Conservation (phyloP, 2,329 filamentous ascomycete genomes). For the Aaosphaeria pasadenensis region DNA sequence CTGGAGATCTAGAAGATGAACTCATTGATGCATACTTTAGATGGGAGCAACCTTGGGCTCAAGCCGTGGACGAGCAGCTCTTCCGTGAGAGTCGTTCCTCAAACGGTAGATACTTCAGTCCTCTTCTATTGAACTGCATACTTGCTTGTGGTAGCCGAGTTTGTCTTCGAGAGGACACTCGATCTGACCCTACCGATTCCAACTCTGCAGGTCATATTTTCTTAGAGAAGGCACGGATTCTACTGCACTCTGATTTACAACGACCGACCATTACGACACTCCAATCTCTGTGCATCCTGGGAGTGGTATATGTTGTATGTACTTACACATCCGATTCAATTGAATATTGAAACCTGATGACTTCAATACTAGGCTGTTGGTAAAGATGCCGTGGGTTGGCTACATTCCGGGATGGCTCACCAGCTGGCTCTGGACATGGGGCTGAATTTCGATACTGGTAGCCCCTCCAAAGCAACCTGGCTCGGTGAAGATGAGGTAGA, state of each 20-base stretch:
- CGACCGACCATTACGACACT: conserved; percentile 36
- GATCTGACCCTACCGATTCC: not conserved
- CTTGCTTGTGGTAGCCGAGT: not conserved
- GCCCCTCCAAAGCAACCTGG: conserved; percentile 17
- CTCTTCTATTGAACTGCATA: not conserved
- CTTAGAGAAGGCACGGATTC: not conserved
- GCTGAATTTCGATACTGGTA: conserved; percentile 33
- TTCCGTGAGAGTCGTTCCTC: conserved; percentile 27
- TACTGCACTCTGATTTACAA: conserved; percentile 4
- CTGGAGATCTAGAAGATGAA: conserved; percentile 23
- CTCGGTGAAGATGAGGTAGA: conserved; percentile 27
- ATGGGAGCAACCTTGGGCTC: conserved; percentile 39
- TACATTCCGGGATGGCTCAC: conserved; percentile 20
- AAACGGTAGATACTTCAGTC: not conserved
- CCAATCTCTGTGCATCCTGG: conserved; percentile 33
- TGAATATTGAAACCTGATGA: not conserved
- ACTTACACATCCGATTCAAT: not conserved
- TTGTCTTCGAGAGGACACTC: not conserved
- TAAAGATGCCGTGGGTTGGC: not conserved
- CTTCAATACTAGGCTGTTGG: not conserved
- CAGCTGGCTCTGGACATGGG: conserved; percentile 39
- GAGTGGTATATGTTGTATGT: conserved; percentile 17
- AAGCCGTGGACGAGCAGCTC: conserved; percentile 34
- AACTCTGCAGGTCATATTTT: not conserved
- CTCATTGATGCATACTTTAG: conserved; percentile 35